Evolutionary conservation across 768 basidiomycete species (phyloP).

Genomic region (Agrocybe pediades): DNA sequence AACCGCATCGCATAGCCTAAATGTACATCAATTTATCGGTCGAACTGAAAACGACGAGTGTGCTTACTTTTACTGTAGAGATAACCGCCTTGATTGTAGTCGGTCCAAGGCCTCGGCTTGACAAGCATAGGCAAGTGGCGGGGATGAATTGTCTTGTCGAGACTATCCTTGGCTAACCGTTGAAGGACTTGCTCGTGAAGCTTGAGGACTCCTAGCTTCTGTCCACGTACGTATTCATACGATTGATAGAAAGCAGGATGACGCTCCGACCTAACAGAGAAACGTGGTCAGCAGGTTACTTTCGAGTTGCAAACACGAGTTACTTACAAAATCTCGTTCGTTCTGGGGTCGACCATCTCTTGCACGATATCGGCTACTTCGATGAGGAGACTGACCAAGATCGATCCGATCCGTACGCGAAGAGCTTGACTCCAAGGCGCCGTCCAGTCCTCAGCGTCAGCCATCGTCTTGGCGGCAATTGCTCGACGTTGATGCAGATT

Average conservation of each 20-base stretch:
- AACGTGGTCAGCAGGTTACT: constrained; percentile 2
- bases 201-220: constrained; percentile 90
- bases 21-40: constrained; percentile 37
- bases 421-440: constrained; percentile 80
- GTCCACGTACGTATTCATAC: constrained; percentile 93
- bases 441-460: constrained; percentile 73
- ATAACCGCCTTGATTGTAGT: constrained; percentile 80
- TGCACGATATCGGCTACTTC: constrained; percentile 78
- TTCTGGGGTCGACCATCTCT: constrained; percentile 55
- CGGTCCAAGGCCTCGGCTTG: constrained; percentile 85
- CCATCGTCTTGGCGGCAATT: constrained; percentile 63
- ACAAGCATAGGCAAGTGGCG: constrained; percentile 96
- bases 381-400: constrained; percentile 83
- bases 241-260: constrained; percentile 88
- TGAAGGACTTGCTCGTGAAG: constrained; percentile 81
- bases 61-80: constrained; percentile 72
- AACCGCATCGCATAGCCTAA: constrained; percentile 75
- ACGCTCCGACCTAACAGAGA: constrained; percentile 55
- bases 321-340: constrained; percentile 63
- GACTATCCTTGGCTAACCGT: constrained; percentile 71
- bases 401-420: constrained; percentile 77
- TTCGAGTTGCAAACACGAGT: not conserved
- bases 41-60: constrained; percentile 1
- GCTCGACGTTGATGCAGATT: constrained; percentile 66
- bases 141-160: constrained; percentile 79